phyloP scores from a whole-genome alignment of 257 asterid genomes.

The Cynanchum wilfordii region DNA sequence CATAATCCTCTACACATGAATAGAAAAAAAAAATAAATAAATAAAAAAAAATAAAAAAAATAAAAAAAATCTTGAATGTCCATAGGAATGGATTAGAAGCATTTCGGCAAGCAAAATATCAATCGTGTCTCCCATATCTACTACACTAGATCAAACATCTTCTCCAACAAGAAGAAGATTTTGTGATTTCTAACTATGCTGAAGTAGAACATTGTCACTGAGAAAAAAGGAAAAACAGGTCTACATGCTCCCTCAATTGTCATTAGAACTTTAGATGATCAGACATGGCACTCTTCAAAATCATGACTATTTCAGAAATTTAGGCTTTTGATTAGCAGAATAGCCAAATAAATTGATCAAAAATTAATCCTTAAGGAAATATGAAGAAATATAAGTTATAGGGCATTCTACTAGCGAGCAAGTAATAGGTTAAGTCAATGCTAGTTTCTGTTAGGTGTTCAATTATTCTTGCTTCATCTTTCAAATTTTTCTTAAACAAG shows the following conservation, averaged over 20 bases:
- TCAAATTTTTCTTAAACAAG: too few relatives aligned
- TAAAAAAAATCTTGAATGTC: not conserved
- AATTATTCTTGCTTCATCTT: not conserved
- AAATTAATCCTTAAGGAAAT: not conserved
- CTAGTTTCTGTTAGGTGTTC: not conserved
- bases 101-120: not conserved
- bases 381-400: not conserved
- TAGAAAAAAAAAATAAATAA: not conserved
- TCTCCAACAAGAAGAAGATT: not conserved
- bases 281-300: not conserved
- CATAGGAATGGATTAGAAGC: not conserved
- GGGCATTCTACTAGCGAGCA: not conserved
- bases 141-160: not conserved
- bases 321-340: not conserved
- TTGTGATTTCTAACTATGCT: not conserved
- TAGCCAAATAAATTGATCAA: not conserved
- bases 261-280: not conserved
- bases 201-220: not conserved
- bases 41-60: too few relatives aligned
- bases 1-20: not conserved
- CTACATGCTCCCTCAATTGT: not conserved
- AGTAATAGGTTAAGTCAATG: not conserved
- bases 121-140: not conserved
- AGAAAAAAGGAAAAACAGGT: too few relatives aligned
- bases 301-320: not conserved